Evolutionary conservation across 768 basidiomycete genomes (phyloP), one percentile per base, ranked within the genome.

Genomic region (Exsudoporus frostii): DNA sequence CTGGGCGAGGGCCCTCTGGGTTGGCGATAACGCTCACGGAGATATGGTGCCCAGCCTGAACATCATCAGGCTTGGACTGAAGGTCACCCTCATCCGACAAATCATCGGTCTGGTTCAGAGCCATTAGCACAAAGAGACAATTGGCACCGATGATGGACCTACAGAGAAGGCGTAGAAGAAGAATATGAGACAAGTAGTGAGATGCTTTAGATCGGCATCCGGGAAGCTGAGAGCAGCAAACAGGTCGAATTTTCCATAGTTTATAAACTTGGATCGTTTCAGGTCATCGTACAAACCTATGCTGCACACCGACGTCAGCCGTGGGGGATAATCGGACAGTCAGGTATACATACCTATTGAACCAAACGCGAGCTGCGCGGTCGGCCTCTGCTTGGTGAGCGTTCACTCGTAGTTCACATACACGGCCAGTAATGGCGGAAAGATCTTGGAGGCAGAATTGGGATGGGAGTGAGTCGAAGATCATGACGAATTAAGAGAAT

Each of bases 101-200:
- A 48, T 73, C 72, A 40, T 73, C 73, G 5, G 73, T 67, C 72
- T 73, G 34, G 20, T 27, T 13, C 30, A 10, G 33, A 10, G 9
- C 40, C 10, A 19, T 65, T 17, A 65, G 57, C 29, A 15, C 9
- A 30, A 19, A 15, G 33, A 41, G 11, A 24, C 6, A 1, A 32
- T 6, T 45, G 7, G 9, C 29, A 22, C 14, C 3, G 27, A 33
- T 15, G 46, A 40, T 32, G n/a, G 24, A 58, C 65, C 5, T 50
- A 74, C 72, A 24, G 72, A 63, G 54, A 73, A 73, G 14, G 72
- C 72, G 70, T 71, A 73, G 32, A 73, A 64, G 60, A 72, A 73
- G 53, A 73, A 73, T 22, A 68, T 64, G 27, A 74, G 66, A 53
- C 73, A 67, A 2, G 73, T 73, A 2, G 55, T 65, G 38, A 73